Conservation (phyloP, 1,139 yeast genomes). For the Pichia sp. region DNA sequence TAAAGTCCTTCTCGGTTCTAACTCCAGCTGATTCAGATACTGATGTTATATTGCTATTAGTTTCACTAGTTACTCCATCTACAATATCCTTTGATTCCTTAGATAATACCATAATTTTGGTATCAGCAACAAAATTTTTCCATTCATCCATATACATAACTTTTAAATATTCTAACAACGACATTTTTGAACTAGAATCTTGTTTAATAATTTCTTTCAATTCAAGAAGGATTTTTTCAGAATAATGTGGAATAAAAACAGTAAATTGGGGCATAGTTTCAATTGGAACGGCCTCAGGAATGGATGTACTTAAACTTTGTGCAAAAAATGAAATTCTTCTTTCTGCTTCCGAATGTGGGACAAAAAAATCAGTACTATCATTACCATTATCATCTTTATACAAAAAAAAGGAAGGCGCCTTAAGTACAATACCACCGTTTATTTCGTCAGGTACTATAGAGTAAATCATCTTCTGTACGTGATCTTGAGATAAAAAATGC, state of each 20-base stretch:
- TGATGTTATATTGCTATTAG: no score
- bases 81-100: conserved; percentile 53
- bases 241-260: conserved; percentile 94
- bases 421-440: conserved; percentile 92
- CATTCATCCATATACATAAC: conserved; percentile 98
- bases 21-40: no score
- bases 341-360: conserved; percentile 79
- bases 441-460: conserved; percentile 88
- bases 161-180: conserved; percentile 90
- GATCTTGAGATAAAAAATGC: conserved; percentile 88
- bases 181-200: conserved; percentile 96
- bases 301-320: conserved; percentile 95
- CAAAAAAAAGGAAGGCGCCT: conserved; percentile 98
- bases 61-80: no score
- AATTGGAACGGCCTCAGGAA: conserved; percentile 97
- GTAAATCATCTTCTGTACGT: conserved; percentile 91
- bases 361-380: conserved; percentile 9
- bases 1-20: background rate
- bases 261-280: conserved; percentile 99
- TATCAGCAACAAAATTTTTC: conserved; percentile 98
- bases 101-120: conserved; percentile 96
- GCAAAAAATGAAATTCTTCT: conserved; percentile 99
- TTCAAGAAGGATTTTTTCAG: conserved; percentile 92
- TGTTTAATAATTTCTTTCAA: conserved; percentile 97
- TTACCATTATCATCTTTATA: conserved; percentile 75